Conservation (phyloP, 768 basidiomycete species). For the Suillus paluster region DNA sequence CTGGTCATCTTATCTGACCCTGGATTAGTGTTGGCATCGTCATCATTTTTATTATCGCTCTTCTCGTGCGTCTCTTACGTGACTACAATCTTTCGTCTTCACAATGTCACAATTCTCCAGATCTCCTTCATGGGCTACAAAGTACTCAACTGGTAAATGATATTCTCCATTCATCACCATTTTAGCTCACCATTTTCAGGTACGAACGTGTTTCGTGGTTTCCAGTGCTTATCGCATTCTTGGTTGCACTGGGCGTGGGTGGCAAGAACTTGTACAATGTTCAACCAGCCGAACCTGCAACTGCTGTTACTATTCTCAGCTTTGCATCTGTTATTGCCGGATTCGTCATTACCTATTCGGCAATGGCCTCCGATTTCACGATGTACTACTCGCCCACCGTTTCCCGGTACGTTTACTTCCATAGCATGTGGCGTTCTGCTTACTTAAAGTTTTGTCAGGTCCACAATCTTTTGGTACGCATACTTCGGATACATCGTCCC, state of each 20-base stretch:
- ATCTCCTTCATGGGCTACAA: conserved; percentile 70
- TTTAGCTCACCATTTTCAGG: conserved; percentile 35
- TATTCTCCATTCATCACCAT: background rate
- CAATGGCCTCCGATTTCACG: conserved; percentile 74
- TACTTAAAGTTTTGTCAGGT: conserved; percentile 38
- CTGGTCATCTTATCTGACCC: conserved; percentile 13
- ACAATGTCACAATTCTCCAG: conserved; percentile 30
- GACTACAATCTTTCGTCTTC: conserved; percentile 6
- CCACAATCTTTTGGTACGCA: conserved; percentile 64
- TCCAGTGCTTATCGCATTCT: conserved; percentile 73
- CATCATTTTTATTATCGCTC: conserved; percentile 69
- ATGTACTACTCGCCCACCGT: conserved; percentile 66
- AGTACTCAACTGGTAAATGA: conserved; percentile 59
- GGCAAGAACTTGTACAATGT: conserved; percentile 66
- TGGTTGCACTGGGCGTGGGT: conserved; percentile 74
- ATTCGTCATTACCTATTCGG: conserved; percentile 67
- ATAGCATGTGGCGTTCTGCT: conserved; percentile 8
- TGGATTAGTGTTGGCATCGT: conserved; percentile 77
- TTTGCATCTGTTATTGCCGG: conserved; percentile 77
- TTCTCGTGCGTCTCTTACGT: conserved; percentile 47
- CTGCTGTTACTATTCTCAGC: conserved; percentile 56
- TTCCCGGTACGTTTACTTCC: conserved; percentile 49
- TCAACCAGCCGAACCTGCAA: conserved; percentile 53
- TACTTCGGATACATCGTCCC: conserved; percentile 69
- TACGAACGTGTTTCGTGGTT: conserved; percentile 81